Base-by-base conservation (phyloP, 371 early-diverging fungal genomes). In the Umbelopsis sp. region DNA sequence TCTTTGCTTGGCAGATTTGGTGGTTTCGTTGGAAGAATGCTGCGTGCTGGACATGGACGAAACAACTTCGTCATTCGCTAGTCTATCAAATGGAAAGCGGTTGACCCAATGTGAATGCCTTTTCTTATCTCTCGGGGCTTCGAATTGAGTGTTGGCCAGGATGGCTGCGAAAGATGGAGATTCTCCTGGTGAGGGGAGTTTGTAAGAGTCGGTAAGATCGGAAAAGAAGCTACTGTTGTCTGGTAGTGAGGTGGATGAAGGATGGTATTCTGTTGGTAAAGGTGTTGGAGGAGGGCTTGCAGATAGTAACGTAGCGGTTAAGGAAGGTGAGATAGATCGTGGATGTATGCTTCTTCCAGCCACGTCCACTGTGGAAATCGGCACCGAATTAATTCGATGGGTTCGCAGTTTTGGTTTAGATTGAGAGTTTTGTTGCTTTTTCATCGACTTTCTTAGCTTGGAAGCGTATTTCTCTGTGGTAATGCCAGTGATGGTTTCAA, bases 381-480 rank as follows among this genome's bases (percentile, higher is more conserved):
- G 37, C 4, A 48, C 48, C 18, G 48, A 48, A 16, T 48, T n/a
- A 38, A 37, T 63, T 25, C 45, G 68, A 65, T 24, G 70, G 29
- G 20, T 50, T 62, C 20, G 25, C 32, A n/a, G 67, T 18, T 12
- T 20, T 24, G 45, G 48, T 44, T 35, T 35, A 35, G 14, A 18
- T 57, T 35, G 37, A 57, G 57, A 35, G 32, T 50, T 45, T 53
- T 63, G 48, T 65, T 67, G 63, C 50, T 52, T 51, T 65, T 67
- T 50, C 65, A 69, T 9, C 9, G 66, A 65, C 63, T 70, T 71
- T 65, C 69, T 64, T 64, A 76, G 52, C 11, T 24, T 62, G 24
- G 73, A 32, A 45, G 79, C 80, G 71, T 79, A 83, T 32, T 80
- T 80, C 7, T 71, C 71, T 20, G 81, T 74, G n/a, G 77, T 79